Percentiles rank a stretch among this genome's conserved stretches.
Conservation (phyloP, 2,329 filamentous ascomycete genomes). For the Penicillium hesseltinei region DNA sequence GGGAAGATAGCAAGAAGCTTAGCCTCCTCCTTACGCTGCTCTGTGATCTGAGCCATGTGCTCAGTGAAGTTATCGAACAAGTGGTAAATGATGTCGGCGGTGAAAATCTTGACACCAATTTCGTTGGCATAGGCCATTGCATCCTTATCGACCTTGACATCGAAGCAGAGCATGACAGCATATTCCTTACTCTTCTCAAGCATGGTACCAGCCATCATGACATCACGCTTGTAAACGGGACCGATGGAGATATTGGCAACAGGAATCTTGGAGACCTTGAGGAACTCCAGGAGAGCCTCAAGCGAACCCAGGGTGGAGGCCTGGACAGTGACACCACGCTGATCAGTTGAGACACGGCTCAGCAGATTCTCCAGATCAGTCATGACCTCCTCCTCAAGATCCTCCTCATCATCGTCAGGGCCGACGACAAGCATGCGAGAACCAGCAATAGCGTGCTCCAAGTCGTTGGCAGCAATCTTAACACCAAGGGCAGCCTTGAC, state of each 20-base stretch:
- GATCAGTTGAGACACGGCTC: constrained; percentile 85
- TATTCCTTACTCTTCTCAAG: constrained; percentile 91
- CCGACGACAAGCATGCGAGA: constrained; percentile 93
- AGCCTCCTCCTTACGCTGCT: constrained; percentile 93
- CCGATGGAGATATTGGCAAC: constrained; percentile 97
- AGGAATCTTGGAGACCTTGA: constrained; percentile 93
- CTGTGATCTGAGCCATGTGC: constrained; percentile 82
- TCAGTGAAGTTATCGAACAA: constrained; percentile 95
- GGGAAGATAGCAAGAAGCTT: constrained; percentile 97
- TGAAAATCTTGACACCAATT: constrained; percentile 95
- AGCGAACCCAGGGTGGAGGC: constrained; percentile 96
- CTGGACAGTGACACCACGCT: constrained; percentile 93
- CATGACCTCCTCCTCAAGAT: constrained; percentile 95
- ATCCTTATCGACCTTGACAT: constrained; percentile 98
- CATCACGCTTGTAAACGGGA: constrained; percentile 95
- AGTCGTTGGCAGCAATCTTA: constrained; percentile 94
- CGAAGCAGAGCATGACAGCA: constrained; percentile 99
- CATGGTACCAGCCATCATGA: constrained; percentile 93
- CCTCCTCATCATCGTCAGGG: constrained; percentile 92
- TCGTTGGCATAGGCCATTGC: constrained; percentile 88
- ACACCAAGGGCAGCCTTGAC: constrained; percentile 98
- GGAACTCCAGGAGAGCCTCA: constrained; percentile 92
- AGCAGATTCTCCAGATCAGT: constrained; percentile 88
- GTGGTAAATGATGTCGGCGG: constrained; percentile 98
- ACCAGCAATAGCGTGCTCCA: constrained; percentile 94